A percentile compares a stretch with the other conserved stretches of the same genome.
These are phyloP conservation scores for Taxillus chinensis DNA, from an alignment of 164 flowering plant genomes.

Conservation along the genomic window DNA sequence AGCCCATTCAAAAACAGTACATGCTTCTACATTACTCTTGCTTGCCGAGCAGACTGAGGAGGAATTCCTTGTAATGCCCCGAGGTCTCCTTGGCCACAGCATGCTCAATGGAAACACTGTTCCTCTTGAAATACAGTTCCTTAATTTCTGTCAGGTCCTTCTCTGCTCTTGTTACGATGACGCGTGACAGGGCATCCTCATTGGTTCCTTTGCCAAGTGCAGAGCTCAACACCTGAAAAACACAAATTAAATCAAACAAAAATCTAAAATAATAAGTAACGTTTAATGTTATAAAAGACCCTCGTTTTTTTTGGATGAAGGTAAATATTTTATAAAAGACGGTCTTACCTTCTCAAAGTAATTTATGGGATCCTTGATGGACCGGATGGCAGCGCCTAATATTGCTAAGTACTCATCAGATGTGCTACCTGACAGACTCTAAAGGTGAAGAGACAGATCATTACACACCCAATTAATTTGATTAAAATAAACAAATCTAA, in stretches of 20 bases:
- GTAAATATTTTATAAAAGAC: too few relatives aligned
- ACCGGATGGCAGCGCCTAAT: not conserved
- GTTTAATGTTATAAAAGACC: too few relatives aligned
- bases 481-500: too few relatives aligned
- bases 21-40: not conserved
- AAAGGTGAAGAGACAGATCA: not conserved
- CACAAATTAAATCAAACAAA: too few relatives aligned
- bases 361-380: not conserved
- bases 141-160: not conserved
- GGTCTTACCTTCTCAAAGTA: slow-evolving; percentile 2
- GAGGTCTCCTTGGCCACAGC: slow-evolving; percentile 5
- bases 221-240: not conserved
- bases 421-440: not conserved
- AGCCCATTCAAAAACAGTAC: too few relatives aligned
- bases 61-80: not conserved
- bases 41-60: slow-evolving; percentile 1
- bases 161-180: slow-evolving; percentile 2
- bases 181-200: not conserved
- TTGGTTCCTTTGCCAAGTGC: not conserved
- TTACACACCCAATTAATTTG: not conserved
- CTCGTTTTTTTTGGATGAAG: too few relatives aligned
- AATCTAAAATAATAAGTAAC: too few relatives aligned
- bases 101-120: not conserved
- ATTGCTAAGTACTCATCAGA: not conserved
- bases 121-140: slow-evolving; percentile 3